Base-by-base conservation (phyloP, 331 rosid species). In the Ulmus americana region DNA sequence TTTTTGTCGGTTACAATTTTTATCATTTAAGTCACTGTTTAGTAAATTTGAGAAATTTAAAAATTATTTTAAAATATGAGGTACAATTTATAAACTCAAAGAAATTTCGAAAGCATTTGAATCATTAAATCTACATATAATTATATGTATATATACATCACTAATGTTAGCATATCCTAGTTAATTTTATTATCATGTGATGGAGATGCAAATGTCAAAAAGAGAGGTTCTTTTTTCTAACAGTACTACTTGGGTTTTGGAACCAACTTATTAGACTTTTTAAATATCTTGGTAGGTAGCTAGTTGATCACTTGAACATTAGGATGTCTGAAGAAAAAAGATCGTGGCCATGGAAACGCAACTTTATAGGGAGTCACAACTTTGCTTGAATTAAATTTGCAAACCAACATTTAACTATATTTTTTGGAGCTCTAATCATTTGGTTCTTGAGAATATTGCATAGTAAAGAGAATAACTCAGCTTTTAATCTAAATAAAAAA, bases 291-390 rank as follows among this genome's bases (percentile, higher is more conserved):
- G 22, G 16, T 12, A 8, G 28, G 20, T 28, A 28, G 35, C 35
- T 28, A 28, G 35, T 28, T 28, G 4, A 28, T 60, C 68, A 10
- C 10, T 67, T 68, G 35, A 9, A 67, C 49, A 67, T 53, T 39
- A 45, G 53, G 64, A 40, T 40, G 57, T 67, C 44, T 13, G 69
- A 42, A 67, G 45, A 16, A 53, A 54, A 67, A 61, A 44, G 28
- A 51, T 11, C 1, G 2, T 7, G 12, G 46, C 8, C 1, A 5
- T 9, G 12, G 46, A 12, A 52, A 61, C 53, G 18, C 43, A 61
- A 68, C 84, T 84, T 80, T 78, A 75, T 78, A 61, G 80, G 80
- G 80, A 75, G 81, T 70, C 79, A 72, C 82, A 67, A 65, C 51
- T 61, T 77, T 71, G 49, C 55, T 79, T 75, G 75, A 67, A 69